Evolutionary conservation across 208 protist species (phyloP), one percentile per base, ranked within the genome.

Genomic region (Naegleria gruberi): DNA sequence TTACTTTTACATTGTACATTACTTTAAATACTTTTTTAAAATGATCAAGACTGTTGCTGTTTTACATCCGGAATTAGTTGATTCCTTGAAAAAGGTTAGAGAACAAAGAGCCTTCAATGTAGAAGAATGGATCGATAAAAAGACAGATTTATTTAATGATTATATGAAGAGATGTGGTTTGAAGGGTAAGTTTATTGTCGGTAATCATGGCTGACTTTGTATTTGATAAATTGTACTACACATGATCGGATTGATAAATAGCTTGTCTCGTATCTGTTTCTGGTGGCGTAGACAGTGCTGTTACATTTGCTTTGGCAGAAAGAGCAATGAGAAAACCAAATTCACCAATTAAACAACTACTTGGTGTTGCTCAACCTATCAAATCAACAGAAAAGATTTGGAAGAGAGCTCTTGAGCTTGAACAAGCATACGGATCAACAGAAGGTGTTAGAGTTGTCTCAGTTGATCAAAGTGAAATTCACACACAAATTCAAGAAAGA

Each of bases 361-460:
- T 98, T 65, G 96, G 95, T n/a, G 34, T 99, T 4, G 96, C 95
- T 86, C 97, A 98, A 93, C 97, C 97, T 12, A 99, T 98, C 65
- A 93, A 97, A 46, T 94, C 92, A 7, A 94, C 94, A 19, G 83
- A 82, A 82, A 46, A 42, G 82, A 86, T 65, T 65, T 65, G 51
- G 51, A 65, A 65, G 30, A 10, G 51, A 65, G 51, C 51, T 30
- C 30, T 65, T 10, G 51, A 65, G 30, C 51, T 65, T 65, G 51
- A 65, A 65, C 51, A 65, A 65, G 51, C 30, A 1, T 65, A 65
- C 12, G 51, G 19, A 5, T 19, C 46, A 19, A 19, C 46, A 19
- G 15, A 55, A 19, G 15, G 15, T 55, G 95, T 94, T n/a, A 95
- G 96, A 34, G 93, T 97, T 83, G 93, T 98, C 57, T 94, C 96